These are phyloP conservation scores for Penicillium daleae DNA, from an alignment of 495 filamentous ascomycete genomes.

Conservation along the genomic window DNA sequence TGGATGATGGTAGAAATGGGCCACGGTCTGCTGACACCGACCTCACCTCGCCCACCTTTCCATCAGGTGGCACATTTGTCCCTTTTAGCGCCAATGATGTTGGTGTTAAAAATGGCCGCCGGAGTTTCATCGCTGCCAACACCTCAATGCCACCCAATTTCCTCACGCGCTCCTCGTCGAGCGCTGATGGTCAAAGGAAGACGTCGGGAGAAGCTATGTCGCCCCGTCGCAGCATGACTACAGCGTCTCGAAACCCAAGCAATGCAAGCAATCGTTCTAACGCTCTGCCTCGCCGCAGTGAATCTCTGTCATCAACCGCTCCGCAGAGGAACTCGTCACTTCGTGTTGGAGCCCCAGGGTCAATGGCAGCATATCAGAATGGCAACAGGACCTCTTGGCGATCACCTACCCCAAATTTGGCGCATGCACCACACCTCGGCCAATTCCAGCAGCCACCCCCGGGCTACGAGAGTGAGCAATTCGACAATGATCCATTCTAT, in stretches of 20 bases:
- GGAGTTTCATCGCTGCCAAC: conserved; percentile 31
- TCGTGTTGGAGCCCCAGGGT: conserved; percentile 20
- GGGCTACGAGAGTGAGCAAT: conserved; percentile 28
- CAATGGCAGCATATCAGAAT: conserved; percentile 14
- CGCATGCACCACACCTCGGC: conserved; percentile 32
- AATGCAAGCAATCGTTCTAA: conserved; percentile 30
- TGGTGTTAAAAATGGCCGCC: conserved; percentile 41
- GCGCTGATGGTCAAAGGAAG: conserved; percentile 28
- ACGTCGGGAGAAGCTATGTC: conserved; percentile 29
- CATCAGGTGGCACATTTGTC: conserved; percentile 44
- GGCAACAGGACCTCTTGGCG: conserved; percentile 15
- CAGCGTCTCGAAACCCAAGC: conserved; percentile 34
- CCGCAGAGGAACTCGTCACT: conserved; percentile 30
- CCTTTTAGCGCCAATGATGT: conserved; percentile 52
- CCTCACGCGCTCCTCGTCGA: conserved; percentile 36
- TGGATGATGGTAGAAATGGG: conserved; percentile 43
- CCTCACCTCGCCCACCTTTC: conserved; percentile 38
- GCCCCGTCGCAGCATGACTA: conserved; percentile 48
- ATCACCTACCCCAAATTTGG: conserved; percentile 23
- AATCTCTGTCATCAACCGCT: conserved; percentile 37
- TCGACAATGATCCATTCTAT: conserved; percentile 40
- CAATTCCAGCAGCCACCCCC: conserved; percentile 31
- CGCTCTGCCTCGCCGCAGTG: conserved; percentile 39
- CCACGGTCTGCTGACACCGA: conserved; percentile 35
- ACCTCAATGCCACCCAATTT: conserved; percentile 35